phyloP scores from a whole-genome alignment of 2,329 filamentous ascomycete genomes.

The Exophiala phaeomuriformis region DNA sequence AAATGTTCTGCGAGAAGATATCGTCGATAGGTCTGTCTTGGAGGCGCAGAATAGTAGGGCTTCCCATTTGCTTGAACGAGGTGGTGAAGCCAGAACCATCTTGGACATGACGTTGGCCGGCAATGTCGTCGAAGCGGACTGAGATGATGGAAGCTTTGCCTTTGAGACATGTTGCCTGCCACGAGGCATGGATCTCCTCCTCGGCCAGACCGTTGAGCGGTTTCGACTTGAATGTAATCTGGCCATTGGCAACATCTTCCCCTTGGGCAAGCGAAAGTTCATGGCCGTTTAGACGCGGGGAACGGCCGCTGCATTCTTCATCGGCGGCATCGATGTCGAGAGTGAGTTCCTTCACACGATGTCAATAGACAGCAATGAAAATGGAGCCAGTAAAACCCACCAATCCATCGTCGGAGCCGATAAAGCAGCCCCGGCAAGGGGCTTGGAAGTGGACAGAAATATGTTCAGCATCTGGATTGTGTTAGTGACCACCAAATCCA shows the following conservation, averaged over 20 bases:
- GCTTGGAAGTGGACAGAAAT: constrained; percentile 21
- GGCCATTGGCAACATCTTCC: constrained; percentile 20
- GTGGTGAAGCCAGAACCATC: constrained; percentile 31
- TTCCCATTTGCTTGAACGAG: constrained; percentile 29
- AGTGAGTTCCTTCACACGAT: constrained; percentile 27
- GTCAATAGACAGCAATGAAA: constrained; percentile 5
- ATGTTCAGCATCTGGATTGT: constrained; percentile 13
- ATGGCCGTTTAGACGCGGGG: constrained; percentile 30
- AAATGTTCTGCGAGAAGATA: constrained; percentile 18
- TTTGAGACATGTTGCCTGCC: constrained; percentile 29
- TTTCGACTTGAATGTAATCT: constrained; percentile 26
- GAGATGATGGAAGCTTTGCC: constrained; percentile 29
- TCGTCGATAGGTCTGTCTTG: constrained; percentile 26
- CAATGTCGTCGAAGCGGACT: constrained; percentile 26
- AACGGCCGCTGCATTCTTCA: constrained; percentile 27
- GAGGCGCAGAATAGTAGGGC: constrained; percentile 29
- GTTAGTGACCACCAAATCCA: constrained; percentile 4
- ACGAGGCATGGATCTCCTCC: constrained; percentile 25
- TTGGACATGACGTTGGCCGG: constrained; percentile 21
- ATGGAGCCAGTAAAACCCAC: constrained; percentile 13
- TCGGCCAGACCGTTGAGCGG: constrained; percentile 18
- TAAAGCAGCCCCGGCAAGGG: constrained; percentile 22
- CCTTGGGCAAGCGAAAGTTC: constrained; percentile 18
- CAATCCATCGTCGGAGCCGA: constrained; percentile 19
- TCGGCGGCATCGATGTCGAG: constrained; percentile 27